These are phyloP conservation scores for Xylariaceae sp. DNA, from an alignment of 2,329 filamentous ascomycete species.

Conservation along the genomic window DNA sequence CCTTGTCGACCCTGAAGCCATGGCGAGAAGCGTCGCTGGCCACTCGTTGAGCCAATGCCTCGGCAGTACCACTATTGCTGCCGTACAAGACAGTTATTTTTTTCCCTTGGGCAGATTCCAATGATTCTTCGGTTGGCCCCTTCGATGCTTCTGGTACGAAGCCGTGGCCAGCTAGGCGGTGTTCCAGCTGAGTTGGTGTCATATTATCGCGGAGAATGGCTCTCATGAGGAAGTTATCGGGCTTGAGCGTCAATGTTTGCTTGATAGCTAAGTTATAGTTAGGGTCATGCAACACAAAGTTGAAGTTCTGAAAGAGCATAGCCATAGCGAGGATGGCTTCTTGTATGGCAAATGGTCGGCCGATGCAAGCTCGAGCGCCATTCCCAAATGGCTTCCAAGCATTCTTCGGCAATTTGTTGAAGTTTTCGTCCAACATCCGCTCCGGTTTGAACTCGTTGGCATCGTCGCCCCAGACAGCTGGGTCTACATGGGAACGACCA, in stretches of 20 bases:
- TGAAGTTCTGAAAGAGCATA: conserved; percentile 58
- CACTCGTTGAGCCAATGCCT: conserved; percentile 61
- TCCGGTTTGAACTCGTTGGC: conserved; percentile 65
- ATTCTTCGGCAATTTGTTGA: conserved; percentile 59
- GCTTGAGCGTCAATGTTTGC: conserved; percentile 48
- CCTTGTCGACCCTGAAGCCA: conserved; percentile 53
- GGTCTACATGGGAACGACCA: conserved; percentile 56
- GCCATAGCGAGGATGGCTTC: conserved; percentile 59
- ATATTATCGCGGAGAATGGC: conserved; percentile 45
- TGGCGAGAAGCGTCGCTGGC: conserved; percentile 54
- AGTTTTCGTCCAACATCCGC: conserved; percentile 66
- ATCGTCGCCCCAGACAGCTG: conserved; percentile 60
- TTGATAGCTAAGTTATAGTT: conserved; percentile 46
- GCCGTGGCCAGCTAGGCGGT: conserved; percentile 38
- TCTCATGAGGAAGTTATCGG: conserved; percentile 50
- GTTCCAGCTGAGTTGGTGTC: conserved; percentile 45
- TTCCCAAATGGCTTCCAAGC: conserved; percentile 74
- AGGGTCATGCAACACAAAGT: conserved; percentile 55
- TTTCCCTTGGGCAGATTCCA: conserved; percentile 29
- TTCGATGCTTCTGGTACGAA: conserved; percentile 13
- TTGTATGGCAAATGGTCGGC: conserved; percentile 70
- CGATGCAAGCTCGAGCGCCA: conserved; percentile 66
- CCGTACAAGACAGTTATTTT: conserved; percentile 67
- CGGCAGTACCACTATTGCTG: conserved; percentile 71
- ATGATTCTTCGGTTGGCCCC: conserved; percentile 5